Evolutionary conservation across 768 basidiomycete genomes (phyloP).

Genomic region (Phanerodontia chrysosporium): DNA sequence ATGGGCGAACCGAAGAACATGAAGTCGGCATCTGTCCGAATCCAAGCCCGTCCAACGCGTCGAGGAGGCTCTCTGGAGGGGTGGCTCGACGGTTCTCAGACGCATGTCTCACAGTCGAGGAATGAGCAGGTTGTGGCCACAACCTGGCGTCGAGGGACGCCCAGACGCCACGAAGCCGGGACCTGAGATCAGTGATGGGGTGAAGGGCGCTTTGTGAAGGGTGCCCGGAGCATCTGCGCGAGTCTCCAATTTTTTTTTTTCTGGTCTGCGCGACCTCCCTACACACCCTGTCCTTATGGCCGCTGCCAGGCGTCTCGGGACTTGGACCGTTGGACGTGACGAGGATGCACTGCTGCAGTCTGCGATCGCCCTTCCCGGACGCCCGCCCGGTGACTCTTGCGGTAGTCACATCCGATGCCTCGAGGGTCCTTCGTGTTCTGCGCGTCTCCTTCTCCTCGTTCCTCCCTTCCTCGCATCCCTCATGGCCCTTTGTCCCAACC

Average conservation of each 20-base stretch:
- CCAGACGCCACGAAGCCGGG: not conserved
- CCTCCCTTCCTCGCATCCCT: not conserved
- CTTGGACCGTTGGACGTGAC: no score
- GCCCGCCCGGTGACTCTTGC: not conserved
- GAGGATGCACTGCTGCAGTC: no score
- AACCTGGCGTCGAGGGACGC: not conserved
- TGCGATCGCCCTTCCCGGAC: not conserved
- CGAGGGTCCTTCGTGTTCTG: not conserved
- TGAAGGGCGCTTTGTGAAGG: no score
- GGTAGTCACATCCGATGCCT: not conserved
- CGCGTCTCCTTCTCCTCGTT: not conserved
- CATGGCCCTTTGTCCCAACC: not conserved
- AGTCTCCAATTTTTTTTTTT: not conserved
- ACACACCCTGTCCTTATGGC: no score
- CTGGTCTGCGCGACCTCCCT: no score
- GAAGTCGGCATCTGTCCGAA: slow-evolving; percentile 56
- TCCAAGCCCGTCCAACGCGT: slow-evolving; percentile 43
- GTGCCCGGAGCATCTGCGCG: not conserved
- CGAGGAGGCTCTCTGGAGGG: slow-evolving; percentile 41
- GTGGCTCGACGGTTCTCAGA: slow-evolving; percentile 16
- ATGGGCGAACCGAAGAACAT: slow-evolving; percentile 44
- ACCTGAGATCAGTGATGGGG: not conserved
- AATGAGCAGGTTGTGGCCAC: not conserved
- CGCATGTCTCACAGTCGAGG: slow-evolving; percentile 12
- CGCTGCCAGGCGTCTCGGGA: no score